Evolutionary conservation across 345 rosid species (phyloP), one percentile per base, ranked within the genome.

Genomic region (Laguncularia racemosa): DNA sequence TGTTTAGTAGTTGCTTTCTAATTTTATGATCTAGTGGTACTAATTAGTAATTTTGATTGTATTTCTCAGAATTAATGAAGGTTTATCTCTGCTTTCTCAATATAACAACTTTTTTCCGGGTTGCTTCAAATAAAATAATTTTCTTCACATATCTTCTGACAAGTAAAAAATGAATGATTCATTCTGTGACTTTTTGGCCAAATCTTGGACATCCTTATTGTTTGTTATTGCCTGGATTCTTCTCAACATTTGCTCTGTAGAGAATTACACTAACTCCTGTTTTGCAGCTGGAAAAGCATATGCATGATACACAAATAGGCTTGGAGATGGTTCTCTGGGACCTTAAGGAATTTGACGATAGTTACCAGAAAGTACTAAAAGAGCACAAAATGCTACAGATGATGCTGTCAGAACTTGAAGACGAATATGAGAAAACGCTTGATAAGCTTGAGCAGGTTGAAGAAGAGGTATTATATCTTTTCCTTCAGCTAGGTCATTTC

Each of bases 251-350:
- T 23, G 38, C 3, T 61, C 18, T 38, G 43, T 18, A 67, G 18
- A 23, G 16, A n/a, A 18, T 65, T 20, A 63, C 20, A 28, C 50
- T 13, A 51, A n/a, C 20, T 48, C 55, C 3, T 19, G 14, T 33
- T 64, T 67, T 82, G 66, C 83, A 92, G 98, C 79, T 92, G 72
- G 93, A 86, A 63, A 73, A 76, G 56, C 67, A 73, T 58, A 54
- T 80, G 59, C 56, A 56, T 20, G 75, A 77, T 60, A 58, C 81
- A 81, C 70, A 73, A 61, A 75, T 71, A 54, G 86, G 78, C 72
- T 45, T 86, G 67, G 84, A 81, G 69, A 69, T 50, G 64, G 80
- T 84, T 50, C 63, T 72, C 45, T 74, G 78, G 81, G 75, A 80
- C 13, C 77, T 76, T 66, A 76, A 80, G 57, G 82, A 78, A 67